A percentile compares a stretch with the other conserved stretches of the same genome.
Conservation (phyloP, 768 basidiomycete species). For the Russula brevipes region DNA sequence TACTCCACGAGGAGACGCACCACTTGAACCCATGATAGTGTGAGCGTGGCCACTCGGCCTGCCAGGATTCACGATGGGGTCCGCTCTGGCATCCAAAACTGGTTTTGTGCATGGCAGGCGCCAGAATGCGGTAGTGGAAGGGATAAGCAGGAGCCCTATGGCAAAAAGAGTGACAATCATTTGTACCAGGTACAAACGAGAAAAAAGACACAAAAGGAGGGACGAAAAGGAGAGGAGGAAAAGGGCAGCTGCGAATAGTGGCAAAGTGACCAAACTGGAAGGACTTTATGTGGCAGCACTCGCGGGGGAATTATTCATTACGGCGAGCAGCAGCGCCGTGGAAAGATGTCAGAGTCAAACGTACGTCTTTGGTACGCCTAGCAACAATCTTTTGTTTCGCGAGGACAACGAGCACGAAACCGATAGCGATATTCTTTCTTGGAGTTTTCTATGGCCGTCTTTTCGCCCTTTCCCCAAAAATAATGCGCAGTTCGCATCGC, state of each 20-base stretch:
- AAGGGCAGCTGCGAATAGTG: background rate
- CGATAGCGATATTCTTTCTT: background rate
- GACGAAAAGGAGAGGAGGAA: slow-evolving; percentile 10
- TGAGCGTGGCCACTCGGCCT: slow-evolving; percentile 5
- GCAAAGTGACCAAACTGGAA: background rate
- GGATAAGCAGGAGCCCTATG: slow-evolving; percentile 8
- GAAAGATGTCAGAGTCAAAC: background rate
- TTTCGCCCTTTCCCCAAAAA: background rate
- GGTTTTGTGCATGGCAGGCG: slow-evolving; percentile 15
- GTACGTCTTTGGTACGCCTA: background rate
- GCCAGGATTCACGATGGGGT: slow-evolving; percentile 15
- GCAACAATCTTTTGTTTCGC: background rate
- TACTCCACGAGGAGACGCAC: background rate
- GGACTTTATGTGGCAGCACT: slow-evolving; percentile 3
- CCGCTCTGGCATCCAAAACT: slow-evolving; percentile 3
- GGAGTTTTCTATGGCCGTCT: background rate
- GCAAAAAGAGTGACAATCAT: slow-evolving; percentile 10
- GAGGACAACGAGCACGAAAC: background rate
- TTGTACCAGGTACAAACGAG: background rate
- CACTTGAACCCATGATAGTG: slow-evolving; percentile 18
- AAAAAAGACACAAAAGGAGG: slow-evolving; percentile 3
- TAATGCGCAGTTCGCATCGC: background rate
- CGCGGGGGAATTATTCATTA: background rate
- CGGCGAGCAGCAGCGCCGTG: background rate
- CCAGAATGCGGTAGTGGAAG: slow-evolving; percentile 17